Conservation (phyloP, 2,329 filamentous ascomycete genomes). For the Grosmannia serpens region DNA sequence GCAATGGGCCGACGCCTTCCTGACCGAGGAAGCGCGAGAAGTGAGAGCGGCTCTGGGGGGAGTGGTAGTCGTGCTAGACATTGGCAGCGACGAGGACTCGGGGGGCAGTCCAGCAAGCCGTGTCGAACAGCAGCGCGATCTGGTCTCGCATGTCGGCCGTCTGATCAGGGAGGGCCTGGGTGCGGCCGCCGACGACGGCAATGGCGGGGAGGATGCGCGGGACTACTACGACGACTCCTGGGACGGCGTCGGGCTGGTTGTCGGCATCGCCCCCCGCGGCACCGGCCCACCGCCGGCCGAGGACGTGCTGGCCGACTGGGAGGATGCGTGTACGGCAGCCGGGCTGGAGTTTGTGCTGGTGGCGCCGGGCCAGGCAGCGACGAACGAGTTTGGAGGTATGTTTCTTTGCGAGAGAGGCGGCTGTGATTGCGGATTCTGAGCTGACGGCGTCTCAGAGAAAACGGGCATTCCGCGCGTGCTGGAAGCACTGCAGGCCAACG, state of each 20-base stretch:
- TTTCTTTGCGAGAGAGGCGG: conserved; percentile 4
- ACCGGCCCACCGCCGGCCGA: conserved; percentile 6
- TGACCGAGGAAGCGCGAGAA: conserved; percentile 48
- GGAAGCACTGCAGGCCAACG: conserved; percentile 54
- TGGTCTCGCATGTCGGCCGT: conserved; percentile 41
- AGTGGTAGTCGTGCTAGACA: conserved; percentile 41
- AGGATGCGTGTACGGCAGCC: conserved; percentile 43
- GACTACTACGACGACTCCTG: conserved; percentile 38
- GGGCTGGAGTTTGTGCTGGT: conserved; percentile 53
- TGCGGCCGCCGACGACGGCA: conserved; percentile 41
- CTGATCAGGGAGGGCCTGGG: conserved; percentile 52
- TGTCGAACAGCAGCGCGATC: conserved; percentile 18
- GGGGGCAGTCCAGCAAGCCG: neutral
- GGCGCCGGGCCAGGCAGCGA: conserved; percentile 23
- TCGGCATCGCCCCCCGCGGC: conserved; percentile 38
- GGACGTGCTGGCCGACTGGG: conserved; percentile 44
- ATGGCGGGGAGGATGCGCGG: conserved; percentile 38
- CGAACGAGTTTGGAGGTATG: conserved; percentile 49
- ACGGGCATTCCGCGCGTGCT: conserved; percentile 37
- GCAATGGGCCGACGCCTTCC: conserved; percentile 48
- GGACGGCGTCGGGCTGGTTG: conserved; percentile 51
- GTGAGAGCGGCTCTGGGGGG: conserved; percentile 51
- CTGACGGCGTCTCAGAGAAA: conserved; percentile 8
- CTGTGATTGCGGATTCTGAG: neutral
- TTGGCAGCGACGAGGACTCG: conserved; percentile 15